These are phyloP conservation scores for Monilinia polystroma DNA, from an alignment of 2,329 filamentous ascomycete genomes.

Conservation along the genomic window DNA sequence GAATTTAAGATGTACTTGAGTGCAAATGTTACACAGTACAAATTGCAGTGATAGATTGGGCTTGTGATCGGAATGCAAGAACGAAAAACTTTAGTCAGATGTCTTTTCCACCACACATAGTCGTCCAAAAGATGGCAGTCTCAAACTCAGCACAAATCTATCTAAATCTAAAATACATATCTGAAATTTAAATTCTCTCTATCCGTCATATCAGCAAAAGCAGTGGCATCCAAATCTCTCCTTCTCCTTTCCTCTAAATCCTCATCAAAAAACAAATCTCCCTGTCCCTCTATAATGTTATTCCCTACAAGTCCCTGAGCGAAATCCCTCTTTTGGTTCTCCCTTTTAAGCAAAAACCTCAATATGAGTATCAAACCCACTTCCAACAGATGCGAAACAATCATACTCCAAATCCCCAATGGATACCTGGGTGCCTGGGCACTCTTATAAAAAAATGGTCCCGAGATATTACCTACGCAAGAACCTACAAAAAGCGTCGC, in stretches of 20 bases:
- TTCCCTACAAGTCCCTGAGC: background rate
- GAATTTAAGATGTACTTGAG: too few relatives aligned
- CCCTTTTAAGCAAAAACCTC: background rate
- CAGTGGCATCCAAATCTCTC: constrained; percentile 11
- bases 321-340: constrained; percentile 10
- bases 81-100: too few relatives aligned
- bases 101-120: too few relatives aligned
- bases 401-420: constrained; percentile 16
- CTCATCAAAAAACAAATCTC: background rate
- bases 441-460: constrained; percentile 35
- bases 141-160: background rate
- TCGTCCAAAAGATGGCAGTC: background rate
- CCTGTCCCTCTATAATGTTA: background rate
- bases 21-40: too few relatives aligned
- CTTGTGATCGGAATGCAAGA: too few relatives aligned
- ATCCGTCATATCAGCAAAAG: constrained; percentile 21
- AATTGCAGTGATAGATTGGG: too few relatives aligned
- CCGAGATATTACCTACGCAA: constrained; percentile 52
- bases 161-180: constrained; percentile 8
- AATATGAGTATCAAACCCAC: background rate
- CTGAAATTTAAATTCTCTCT: constrained; percentile 20
- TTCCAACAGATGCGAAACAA: constrained; percentile 10
- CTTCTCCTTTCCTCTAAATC: constrained; percentile 17
- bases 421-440: constrained; percentile 1
- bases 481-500: constrained; percentile 48